Base-by-base conservation (phyloP, 257 asterid genomes). In the Solanum medicagineum region DNA sequence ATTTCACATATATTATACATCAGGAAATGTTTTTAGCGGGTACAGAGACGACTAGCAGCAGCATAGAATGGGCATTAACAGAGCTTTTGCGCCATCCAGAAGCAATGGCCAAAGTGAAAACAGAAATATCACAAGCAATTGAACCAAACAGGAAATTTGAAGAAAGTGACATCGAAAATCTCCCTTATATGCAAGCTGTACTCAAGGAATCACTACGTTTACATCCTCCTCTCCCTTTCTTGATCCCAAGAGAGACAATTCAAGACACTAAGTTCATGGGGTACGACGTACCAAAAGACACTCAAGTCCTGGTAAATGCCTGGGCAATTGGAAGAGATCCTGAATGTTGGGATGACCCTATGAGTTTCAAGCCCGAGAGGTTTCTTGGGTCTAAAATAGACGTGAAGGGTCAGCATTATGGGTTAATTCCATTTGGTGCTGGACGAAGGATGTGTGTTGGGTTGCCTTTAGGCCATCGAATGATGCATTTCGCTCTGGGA, bases 1-100 rank as follows among this genome's bases (percentile, higher is more conserved):
- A 44, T 44, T 44, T 1, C 47, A 8, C 47, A 44, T 6, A 44
- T 36, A 36, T 36, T 36, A 36, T 36, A 36, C 42, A 36, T 6
- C 80, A 85, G 87, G 87, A 85, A 71, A 7, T 85, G 40, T 80
- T 81, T 54, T 70, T 85, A 65, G 87, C 75, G 1, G 87, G 87
- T 55, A 7, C 87, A 80, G 62, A 85, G 59, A 62, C 87, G 56
- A 85, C 79, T 8, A 77, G 68, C 87, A 79, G 84, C 80, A 62
- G 80, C 10, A 53, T 85, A 8, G 85, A 85, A 56, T 85, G 87
- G 87, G 87, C 87, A 55, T 19, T 85, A 44, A 42, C 66, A 19
- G 87, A 85, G 87, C 85, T 85, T 6, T 59, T 85, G 4, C 14
- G 24, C 1, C 57, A 85, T 56, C 81, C 85, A 1, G 29, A 53